Base-by-base conservation (phyloP, 768 basidiomycete species). In the Auriculariales sp. region DNA sequence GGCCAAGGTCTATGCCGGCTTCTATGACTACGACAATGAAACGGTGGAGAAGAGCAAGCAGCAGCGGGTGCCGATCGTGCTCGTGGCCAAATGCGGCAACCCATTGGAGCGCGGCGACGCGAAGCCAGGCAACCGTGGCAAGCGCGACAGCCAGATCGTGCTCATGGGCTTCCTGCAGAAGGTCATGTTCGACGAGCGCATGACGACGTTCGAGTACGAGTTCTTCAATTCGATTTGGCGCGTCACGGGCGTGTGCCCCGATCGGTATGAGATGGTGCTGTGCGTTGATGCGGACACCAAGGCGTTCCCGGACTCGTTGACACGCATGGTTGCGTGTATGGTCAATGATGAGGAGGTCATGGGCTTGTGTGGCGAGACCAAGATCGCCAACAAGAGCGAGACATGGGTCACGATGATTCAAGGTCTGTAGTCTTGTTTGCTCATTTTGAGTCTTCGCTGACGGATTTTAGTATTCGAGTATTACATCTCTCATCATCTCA, bases 361-460 rank as follows among this genome's bases (percentile, higher is more conserved):
- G 95, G 95, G 93, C 19, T 73, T 99, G 24, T 99, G 95, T 61
- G 95, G 95, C 25, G 95, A 99, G 71, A 99, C 95, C 53, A 99
- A 99, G 78, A 93, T 99, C 58, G 95, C 95, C 30, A 99, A 99
- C 71, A 99, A 99, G 72, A 81, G 83, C 14, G 94, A 98, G 62
- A 92, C 92, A 10, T 97, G 94, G 71, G 93, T 98, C 36, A 97
- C 94, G 14, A 98, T 99, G 95, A 98, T 99, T 67, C 95, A 99
- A 75, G 93, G 94, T 93, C 50, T 17, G 24, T 30, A 6, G 5
- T 9, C 32, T 17, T 10, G 54, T 35, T 3, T n/a, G 47, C 25
- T 14, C 15, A 9, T 15, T 19, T 17, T 46, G 28, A 54, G 5
- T 47, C 32, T 10, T 24, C 9, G 6, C 48, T 36, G 46, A 50